Conservation (phyloP, 1,284 basidiomycete genomes). For the Meripilus lineatus region DNA sequence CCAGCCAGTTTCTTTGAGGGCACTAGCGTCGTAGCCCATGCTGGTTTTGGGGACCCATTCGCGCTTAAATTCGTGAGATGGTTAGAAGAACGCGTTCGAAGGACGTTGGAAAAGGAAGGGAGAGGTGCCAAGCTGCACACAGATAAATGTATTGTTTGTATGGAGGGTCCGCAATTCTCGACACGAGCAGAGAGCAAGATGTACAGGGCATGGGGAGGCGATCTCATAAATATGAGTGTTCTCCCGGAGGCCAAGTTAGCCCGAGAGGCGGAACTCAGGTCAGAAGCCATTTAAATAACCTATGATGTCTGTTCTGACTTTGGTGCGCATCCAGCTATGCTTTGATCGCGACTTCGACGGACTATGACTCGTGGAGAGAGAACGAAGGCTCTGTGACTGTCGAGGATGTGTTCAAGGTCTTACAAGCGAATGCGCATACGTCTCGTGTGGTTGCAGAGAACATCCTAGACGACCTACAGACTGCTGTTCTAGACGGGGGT, state of each 20-base stretch:
- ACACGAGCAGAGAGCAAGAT: conserved; percentile 94
- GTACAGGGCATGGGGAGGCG: conserved; percentile 92
- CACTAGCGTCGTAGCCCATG: conserved; percentile 83
- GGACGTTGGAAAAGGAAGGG: conserved; percentile 55
- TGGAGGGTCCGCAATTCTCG: conserved; percentile 96
- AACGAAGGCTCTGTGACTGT: conserved; percentile 81
- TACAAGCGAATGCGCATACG: conserved; percentile 81
- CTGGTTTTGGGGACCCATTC: conserved; percentile 93
- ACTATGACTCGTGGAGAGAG: conserved; percentile 89
- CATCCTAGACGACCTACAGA: conserved; percentile 76
- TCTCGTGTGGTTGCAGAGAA: conserved; percentile 72
- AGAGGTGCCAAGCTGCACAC: conserved; percentile 53
- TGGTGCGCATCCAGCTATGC: conserved; percentile 59
- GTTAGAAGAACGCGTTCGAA: conserved; percentile 63
- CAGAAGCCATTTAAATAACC: conserved; percentile 15
- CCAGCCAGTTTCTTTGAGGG: conserved; percentile 86
- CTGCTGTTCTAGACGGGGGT: conserved; percentile 45
- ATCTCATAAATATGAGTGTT: conserved; percentile 95
- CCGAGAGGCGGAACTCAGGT: conserved; percentile 92
- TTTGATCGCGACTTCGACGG: conserved; percentile 85
- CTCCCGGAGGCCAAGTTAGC: conserved; percentile 96
- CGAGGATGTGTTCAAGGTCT: conserved; percentile 84
- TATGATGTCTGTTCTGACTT: not conserved
- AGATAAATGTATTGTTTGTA: conserved; percentile 87
- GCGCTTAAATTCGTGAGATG: conserved; percentile 61